A percentile compares a stretch with the other conserved stretches of the same genome.
phyloP scores from a whole-genome alignment of 2,329 filamentous ascomycete genomes.

The Claviceps monticola region DNA sequence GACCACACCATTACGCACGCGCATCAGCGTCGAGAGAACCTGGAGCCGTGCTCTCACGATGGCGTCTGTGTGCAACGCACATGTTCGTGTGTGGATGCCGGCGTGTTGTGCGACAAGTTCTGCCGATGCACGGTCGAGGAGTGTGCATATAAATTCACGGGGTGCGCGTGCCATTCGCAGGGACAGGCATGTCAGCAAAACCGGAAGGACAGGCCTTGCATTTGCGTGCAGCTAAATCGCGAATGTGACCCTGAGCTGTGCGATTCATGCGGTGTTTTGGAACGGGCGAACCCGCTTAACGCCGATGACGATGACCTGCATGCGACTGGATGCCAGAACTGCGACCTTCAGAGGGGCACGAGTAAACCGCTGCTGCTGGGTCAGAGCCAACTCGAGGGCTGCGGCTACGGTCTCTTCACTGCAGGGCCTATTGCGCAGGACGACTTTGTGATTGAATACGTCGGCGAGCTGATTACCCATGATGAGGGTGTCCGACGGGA shows the following conservation, averaged over 20 bases:
- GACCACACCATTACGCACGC: constrained; percentile 40
- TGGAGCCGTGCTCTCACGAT: constrained; percentile 55
- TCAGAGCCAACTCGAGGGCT: constrained; percentile 50
- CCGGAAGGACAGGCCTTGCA: constrained; percentile 47
- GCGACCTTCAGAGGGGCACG: constrained; percentile 53
- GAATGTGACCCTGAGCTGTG: constrained; percentile 75
- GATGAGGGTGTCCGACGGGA: constrained; percentile 57
- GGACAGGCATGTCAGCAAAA: constrained; percentile 46
- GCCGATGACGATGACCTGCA: constrained; percentile 43
- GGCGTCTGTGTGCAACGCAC: constrained; percentile 47
- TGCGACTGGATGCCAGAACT: constrained; percentile 54
- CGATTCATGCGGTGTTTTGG: constrained; percentile 51
- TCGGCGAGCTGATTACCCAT: constrained; percentile 60
- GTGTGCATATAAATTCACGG: constrained; percentile 51
- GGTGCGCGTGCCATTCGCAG: constrained; percentile 46
- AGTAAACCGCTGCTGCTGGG: constrained; percentile 55
- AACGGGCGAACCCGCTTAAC: constrained; percentile 57
- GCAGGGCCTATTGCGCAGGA: constrained; percentile 52
- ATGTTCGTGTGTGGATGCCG: constrained; percentile 49
- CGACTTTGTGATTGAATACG: constrained; percentile 71
- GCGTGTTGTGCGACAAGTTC: constrained; percentile 58
- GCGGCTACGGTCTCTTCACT: constrained; percentile 64
- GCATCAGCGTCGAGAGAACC: constrained; percentile 41
- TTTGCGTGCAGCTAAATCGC: constrained; percentile 57
- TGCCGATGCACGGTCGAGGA: constrained; percentile 48